These are phyloP conservation scores for Nematodospora anomalae DNA, from an alignment of 1,139 yeast genomes.

Conservation along the genomic window DNA sequence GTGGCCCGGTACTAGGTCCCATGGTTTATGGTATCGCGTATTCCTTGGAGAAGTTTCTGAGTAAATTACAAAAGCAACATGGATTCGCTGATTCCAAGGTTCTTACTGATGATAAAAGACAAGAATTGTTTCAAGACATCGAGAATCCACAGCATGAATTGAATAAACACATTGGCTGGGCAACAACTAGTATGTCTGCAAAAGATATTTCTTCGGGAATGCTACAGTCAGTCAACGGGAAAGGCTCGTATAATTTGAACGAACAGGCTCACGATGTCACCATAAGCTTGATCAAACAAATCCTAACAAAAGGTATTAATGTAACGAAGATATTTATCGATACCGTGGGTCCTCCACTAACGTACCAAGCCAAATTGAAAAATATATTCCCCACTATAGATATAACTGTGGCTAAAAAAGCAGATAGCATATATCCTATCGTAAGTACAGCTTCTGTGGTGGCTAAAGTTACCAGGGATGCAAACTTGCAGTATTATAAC, in stretches of 20 bases:
- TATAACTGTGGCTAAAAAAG: slow-evolving; percentile 90
- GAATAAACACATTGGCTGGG: slow-evolving; percentile 75
- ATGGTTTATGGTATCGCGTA: slow-evolving; percentile 95
- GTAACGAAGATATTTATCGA: slow-evolving; percentile 79
- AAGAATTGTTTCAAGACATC: slow-evolving; percentile 57
- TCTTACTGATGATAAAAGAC: slow-evolving; percentile 70
- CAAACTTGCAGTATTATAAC: slow-evolving; percentile 49
- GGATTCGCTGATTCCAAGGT: slow-evolving; percentile 95
- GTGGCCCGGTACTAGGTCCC: slow-evolving; percentile 96
- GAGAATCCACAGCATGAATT: slow-evolving; percentile 50
- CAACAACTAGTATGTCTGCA: slow-evolving; percentile 82
- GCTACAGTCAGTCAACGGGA: slow-evolving; percentile 59
- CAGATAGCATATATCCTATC: slow-evolving; percentile 90
- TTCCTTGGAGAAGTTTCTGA: slow-evolving; percentile 58
- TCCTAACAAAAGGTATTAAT: slow-evolving; percentile 56
- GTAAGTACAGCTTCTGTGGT: slow-evolving; percentile 97
- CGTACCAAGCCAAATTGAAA: slow-evolving; percentile 76
- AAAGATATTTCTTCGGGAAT: slow-evolving; percentile 85
- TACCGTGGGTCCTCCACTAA: slow-evolving; percentile 92
- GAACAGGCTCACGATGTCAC: slow-evolving; percentile 97
- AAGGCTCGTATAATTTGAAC: slow-evolving; percentile 73
- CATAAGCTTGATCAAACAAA: slow-evolving; percentile 62
- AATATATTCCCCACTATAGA: slow-evolving; percentile 66
- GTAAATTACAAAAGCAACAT: slow-evolving; percentile 49
- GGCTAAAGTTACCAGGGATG: slow-evolving; percentile 94